Evolutionary conservation across 2,329 filamentous ascomycete species (phyloP).

Genomic region (Sporothrix dimorphospora): DNA sequence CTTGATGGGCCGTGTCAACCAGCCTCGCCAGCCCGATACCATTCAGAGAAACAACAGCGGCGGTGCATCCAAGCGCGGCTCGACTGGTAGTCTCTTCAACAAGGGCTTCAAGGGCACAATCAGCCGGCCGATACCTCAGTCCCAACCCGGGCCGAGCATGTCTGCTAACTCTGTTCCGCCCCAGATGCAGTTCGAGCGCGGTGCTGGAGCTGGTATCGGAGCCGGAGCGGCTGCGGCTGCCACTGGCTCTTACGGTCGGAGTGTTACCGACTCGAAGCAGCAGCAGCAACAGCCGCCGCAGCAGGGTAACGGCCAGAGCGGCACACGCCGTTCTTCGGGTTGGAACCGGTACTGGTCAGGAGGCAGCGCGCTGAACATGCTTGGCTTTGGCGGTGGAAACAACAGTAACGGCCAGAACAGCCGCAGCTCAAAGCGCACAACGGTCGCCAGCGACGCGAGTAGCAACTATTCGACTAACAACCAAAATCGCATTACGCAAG

Average conservation of each 20-base stretch:
- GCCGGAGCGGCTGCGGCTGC: conserved; percentile 10
- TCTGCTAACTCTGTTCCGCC: conserved; percentile 38
- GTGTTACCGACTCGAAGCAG: conserved; percentile 21
- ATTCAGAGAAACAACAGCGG: conserved; percentile 50
- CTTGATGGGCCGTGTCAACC: conserved; percentile 63
- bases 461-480: conserved; percentile 50
- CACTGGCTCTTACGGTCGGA: conserved; percentile 23
- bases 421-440: conserved; percentile 49
- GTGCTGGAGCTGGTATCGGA: conserved; percentile 18
- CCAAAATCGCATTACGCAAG: conserved; percentile 57
- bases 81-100: conserved; percentile 60
- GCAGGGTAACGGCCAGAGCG: conserved; percentile 45
- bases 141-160: conserved; percentile 25
- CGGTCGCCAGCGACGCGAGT: conserved; percentile 58
- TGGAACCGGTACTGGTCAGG: conserved; percentile 81
- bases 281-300: conserved; percentile 35
- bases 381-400: conserved; percentile 58
- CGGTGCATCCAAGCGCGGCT: conserved; percentile 53
- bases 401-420: conserved; percentile 41
- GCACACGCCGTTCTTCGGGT: conserved; percentile 65
- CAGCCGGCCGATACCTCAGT: conserved; percentile 61
- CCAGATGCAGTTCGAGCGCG: conserved; percentile 44
- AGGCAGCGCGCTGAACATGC: conserved; percentile 67
- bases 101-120: conserved; percentile 66
- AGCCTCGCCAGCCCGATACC: conserved; percentile 46